phyloP scores from a whole-genome alignment of 345 rosid genomes.

The Pistacia atlantica region DNA sequence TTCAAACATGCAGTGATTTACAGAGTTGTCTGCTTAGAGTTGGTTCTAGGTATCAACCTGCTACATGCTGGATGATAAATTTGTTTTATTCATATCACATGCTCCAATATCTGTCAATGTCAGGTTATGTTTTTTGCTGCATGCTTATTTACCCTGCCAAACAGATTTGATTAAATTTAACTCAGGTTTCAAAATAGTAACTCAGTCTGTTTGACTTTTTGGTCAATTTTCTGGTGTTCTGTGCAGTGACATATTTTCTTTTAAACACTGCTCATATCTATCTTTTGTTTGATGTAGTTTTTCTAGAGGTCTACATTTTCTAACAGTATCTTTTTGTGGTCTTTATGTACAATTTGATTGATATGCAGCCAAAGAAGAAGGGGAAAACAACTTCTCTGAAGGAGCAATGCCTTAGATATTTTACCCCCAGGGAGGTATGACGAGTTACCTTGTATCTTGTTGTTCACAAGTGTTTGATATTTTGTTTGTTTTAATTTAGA shows the following conservation, averaged over 20 bases:
- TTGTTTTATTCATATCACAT: not conserved
- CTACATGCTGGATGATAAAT: conserved; percentile 1
- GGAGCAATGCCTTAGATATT: conserved; percentile 82
- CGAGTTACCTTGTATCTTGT: conserved; percentile 6
- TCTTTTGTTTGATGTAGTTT: conserved; percentile 1
- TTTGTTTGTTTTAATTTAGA: conserved; percentile 1
- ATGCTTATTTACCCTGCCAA: not conserved
- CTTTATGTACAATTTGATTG: conserved; percentile 14
- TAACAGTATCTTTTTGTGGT: not conserved
- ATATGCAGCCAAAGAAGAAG: conserved; percentile 58
- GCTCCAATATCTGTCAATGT: not conserved
- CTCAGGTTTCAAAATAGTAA: not conserved
- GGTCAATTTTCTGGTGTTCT: conserved; percentile 9
- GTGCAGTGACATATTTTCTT: not conserved
- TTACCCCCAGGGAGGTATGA: conserved; percentile 86
- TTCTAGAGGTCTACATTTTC: not conserved
- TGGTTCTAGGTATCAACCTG: not conserved
- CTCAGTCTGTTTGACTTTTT: not conserved
- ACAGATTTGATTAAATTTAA: conserved; percentile 6
- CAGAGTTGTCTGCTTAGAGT: not conserved
- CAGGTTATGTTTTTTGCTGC: not conserved
- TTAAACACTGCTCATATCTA: not conserved
- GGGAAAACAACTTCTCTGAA: conserved; percentile 62
- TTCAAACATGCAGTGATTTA: not conserved
- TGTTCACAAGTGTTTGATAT: conserved; percentile 1